Base-by-base conservation (phyloP, 441 rosid species). In the Melastoma candidum region DNA sequence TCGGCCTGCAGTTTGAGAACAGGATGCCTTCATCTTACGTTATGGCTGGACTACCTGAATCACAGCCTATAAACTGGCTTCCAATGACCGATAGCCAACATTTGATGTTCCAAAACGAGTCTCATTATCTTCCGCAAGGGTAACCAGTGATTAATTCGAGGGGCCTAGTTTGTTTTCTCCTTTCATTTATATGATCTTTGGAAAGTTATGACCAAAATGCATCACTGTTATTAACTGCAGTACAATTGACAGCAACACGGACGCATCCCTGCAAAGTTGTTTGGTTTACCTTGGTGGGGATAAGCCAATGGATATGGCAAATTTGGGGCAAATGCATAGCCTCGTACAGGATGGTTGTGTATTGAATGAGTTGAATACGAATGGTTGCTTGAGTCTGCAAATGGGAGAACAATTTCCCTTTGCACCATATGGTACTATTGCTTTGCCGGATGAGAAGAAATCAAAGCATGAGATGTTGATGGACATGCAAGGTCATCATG, bases 21-120 rank as follows among this genome's bases (percentile, higher is more conserved):
- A 82, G 81, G 54, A 75, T 84, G 68, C 72, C 75, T 46, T 73
- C 77, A 32, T 84, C 90, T 57, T 53, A 70, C 58, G 70, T 64
- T 57, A 80, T 81, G 71, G 77, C 70, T 56, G 81, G 75, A 48
- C 49, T 77, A 73, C 89, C 81, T 72, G 85, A 79, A 61, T 70
- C 71, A 48, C 84, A 77, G 49, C 76, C 85, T 0, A 39, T 81
- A n/a, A 62, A 87, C 3, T 90, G 97, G 97, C 81, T 78, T 68
- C 78, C 85, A 12, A 77, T 72, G 46, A 71, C 70, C 53, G 85
- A 76, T 59, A 77, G 60, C 68, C 94, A 78, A 58, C 82, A 77
- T 36, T 50, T 77, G 29, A 59, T 86, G 51, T 66, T 84, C 66
- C 71, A 77, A 50, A 75, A 70, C 56, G 90, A 77, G 39, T 64